Conservation (phyloP, 371 early-diverging fungal species). For the Coemansia sp. region DNA sequence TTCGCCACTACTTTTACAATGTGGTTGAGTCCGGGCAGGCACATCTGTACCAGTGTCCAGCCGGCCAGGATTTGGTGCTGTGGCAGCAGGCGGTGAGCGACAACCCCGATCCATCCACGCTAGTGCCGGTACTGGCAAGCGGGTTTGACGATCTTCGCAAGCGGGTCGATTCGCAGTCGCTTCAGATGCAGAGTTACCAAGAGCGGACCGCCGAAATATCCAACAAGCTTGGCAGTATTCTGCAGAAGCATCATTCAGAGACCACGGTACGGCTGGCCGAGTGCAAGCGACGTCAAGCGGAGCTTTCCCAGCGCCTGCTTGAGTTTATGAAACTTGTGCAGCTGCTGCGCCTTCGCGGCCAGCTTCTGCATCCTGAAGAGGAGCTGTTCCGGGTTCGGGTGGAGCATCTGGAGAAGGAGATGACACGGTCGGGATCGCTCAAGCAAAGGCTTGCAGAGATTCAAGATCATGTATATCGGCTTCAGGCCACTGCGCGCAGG, state of each 20-base stretch:
- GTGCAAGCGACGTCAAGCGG: constrained; percentile 70
- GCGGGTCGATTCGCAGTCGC: constrained; percentile 73
- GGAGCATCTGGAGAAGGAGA: constrained; percentile 70
- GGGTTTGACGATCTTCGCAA: constrained; percentile 87
- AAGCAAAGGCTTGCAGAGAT: constrained; percentile 78
- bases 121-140: constrained; percentile 87
- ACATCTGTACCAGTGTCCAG: constrained; percentile 70
- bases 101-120: constrained; percentile 81
- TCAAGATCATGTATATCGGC: constrained; percentile 73
- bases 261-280: constrained; percentile 66
- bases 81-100: constrained; percentile 79
- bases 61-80: constrained; percentile 68
- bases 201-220: constrained; percentile 65
- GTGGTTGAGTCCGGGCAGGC: constrained; percentile 78
- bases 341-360: constrained; percentile 76
- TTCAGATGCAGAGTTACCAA: constrained; percentile 60
- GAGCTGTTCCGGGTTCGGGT: constrained; percentile 71
- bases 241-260: constrained; percentile 61
- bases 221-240: constrained; percentile 63
- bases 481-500: constrained; percentile 60
- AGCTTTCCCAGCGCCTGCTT: constrained; percentile 75
- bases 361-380: constrained; percentile 79
- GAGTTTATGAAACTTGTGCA: constrained; percentile 78
- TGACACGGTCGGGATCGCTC: constrained; percentile 74
- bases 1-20: constrained; percentile 92